Base-by-base conservation (phyloP, 441 rosid genomes). In the Sinapis alba region DNA sequence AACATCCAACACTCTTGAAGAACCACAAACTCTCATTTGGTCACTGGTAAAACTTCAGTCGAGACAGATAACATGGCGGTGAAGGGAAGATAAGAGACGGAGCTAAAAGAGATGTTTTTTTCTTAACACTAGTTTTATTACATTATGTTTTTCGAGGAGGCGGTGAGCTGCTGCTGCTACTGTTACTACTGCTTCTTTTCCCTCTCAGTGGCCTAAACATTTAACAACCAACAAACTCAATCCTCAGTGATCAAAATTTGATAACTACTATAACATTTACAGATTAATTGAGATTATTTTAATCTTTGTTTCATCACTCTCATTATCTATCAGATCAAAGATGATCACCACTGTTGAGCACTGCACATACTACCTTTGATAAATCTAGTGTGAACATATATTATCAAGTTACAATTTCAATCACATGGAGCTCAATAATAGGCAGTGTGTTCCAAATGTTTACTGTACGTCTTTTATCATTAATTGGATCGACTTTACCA, bases 151-250 rank as follows among this genome's bases (percentile, higher is more conserved):
- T 74, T 68, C 79, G 82, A 74, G 82, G 82, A 5, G 78, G 74
- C 0, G 78, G 78, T 47, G 75, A 64, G 47, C 76, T 58, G 72
- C 82, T 79, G 78, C 79, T 79, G 68, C 82, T 79, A 62, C 82
- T 78, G 53, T 73, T 78, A 45, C 81, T 78, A 67, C 78, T 78
- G 74, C 81, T 73, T 45, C 78, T 73, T 78, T 69, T 73, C 7
- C 78, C 82, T 69, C 68, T 78, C 63, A 74, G 43, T 30, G 82
- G 78, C 75, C 82, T 78, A 57, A 26, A 63, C 21, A 78, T 18
- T 51, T 50, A 47, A 47, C 53, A 15, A 21, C 19, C 70, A 62
- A 41, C 67, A 71, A 19, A 53, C 21, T 28, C 65, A 56, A 56
- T 56, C 70, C 34, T 16, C 16, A 6, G 11, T 34, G 0, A 21